Evolutionary conservation across 805 yeast genomes (phyloP), one percentile per base, ranked within the genome.

Genomic region (Hanseniaspora singularis): DNA sequence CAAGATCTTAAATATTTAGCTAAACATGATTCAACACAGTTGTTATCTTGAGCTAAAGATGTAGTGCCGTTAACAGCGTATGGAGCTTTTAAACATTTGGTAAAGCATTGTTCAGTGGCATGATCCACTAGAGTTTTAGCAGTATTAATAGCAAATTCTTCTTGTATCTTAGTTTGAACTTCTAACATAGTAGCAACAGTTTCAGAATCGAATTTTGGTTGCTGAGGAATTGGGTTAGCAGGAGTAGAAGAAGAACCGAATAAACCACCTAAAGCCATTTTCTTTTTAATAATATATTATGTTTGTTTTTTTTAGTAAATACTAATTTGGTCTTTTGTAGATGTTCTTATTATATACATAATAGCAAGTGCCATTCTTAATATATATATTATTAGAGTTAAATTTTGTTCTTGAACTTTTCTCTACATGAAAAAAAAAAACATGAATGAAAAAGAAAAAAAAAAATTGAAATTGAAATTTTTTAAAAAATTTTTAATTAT

Each of bases 1-100:
- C 96, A 88, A 28, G 94, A 77, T 62, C 81, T 75, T 89, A 87
- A 80, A 64, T 84, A 88, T 65, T 85, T 88, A 53, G 81, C 79
- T 55, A 82, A 71, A 61, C 97, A 88, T 61, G 79, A 81, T 50
- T 71, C 74, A 40, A 84, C 72, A 65, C 96, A 87, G 40, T 47
- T 41, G 34, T 47, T 47, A 24, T 37, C 40, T 31, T 40, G 41
- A n/a, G 41, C 26, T n/a, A 47, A 33, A 14, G 37, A 23, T 24
- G 63, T 64, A 48, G 75, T 74, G 56, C 87, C 86, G 6, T 66
- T 70, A 1, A 68, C 53, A 18, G 71, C 56, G 33, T 76, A 75
- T 15, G 95, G 95, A 36, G 68, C 69, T 14, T 62, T 62, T 40
- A 84, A 68, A 64, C 96, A 88, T 61, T 77, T 75, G 40, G 80